A percentile compares a stretch with the other conserved stretches of the same genome.
These are phyloP conservation scores for Hanseniaspora occidentalis DNA, from an alignment of 805 yeast species.

Conservation along the genomic window DNA sequence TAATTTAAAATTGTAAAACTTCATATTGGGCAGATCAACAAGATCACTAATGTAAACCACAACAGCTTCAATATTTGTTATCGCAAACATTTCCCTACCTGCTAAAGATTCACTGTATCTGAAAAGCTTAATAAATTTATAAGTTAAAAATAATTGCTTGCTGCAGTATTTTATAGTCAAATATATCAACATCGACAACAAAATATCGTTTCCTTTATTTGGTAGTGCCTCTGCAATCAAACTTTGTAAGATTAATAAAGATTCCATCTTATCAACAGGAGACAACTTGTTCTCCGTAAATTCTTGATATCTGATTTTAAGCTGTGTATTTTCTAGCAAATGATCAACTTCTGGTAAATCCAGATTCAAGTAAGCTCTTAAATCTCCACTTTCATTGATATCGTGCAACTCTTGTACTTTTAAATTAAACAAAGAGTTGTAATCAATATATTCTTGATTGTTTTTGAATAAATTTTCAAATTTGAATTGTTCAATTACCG, in stretches of 20 bases:
- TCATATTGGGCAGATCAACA: slow-evolving; percentile 10
- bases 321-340: slow-evolving; percentile 3
- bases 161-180: slow-evolving; percentile 16
- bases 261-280: slow-evolving; percentile 20
- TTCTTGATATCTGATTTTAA: slow-evolving; percentile 11
- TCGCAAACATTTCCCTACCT: slow-evolving; percentile 21
- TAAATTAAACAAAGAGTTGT: slow-evolving; percentile 14
- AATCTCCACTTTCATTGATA: slow-evolving; percentile 12
- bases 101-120: slow-evolving; percentile 22
- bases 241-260: slow-evolving; percentile 17
- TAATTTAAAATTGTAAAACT: slow-evolving; percentile 11
- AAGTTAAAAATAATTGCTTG: slow-evolving; percentile 17
- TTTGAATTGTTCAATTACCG: slow-evolving; percentile 8
- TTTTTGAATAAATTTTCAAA: slow-evolving; percentile 19
- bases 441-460: slow-evolving; percentile 22
- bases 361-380: slow-evolving; percentile 16
- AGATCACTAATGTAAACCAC: slow-evolving; percentile 19
- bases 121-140: slow-evolving; percentile 21
- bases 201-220: slow-evolving; percentile 22
- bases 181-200: slow-evolving; percentile 20
- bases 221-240: slow-evolving; percentile 14
- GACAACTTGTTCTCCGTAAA: slow-evolving; percentile 16
- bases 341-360: slow-evolving; percentile 7
- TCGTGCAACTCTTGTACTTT: slow-evolving; percentile 13
- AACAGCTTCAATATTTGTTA: slow-evolving; percentile 25